These are phyloP conservation scores for Stramenopiles sp. DNA, from an alignment of 352 stramenopile genomes.

Conservation along the genomic window DNA sequence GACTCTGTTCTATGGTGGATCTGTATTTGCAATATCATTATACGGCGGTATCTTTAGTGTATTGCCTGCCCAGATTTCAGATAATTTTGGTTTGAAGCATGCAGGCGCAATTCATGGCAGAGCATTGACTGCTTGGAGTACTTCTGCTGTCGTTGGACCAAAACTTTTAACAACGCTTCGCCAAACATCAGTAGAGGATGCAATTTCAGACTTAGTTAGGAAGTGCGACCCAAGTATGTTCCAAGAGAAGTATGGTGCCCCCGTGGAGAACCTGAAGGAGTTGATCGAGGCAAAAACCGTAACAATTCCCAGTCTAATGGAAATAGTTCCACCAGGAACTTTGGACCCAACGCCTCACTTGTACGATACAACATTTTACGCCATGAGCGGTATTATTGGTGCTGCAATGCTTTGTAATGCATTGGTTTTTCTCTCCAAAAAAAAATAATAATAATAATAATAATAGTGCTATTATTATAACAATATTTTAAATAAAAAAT, in stretches of 20 bases:
- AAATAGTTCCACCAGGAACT: constrained; percentile 27
- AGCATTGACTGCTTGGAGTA: constrained; percentile 47
- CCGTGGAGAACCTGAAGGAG: constrained; percentile 21
- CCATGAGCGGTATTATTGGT: constrained; percentile 31
- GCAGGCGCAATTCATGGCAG: constrained; percentile 49
- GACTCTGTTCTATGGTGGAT: constrained; percentile 22
- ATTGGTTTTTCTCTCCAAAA: background rate
- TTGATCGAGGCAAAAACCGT: constrained; percentile 35
- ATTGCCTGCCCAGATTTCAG: constrained; percentile 44
- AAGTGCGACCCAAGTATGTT: constrained; percentile 27
- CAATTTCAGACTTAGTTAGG: constrained; percentile 27
- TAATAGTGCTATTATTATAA: too few relatives aligned
- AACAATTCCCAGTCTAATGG: constrained; percentile 36
- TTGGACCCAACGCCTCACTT: constrained; percentile 37
- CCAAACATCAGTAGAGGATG: constrained; percentile 21
- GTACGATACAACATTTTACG: constrained; percentile 35
- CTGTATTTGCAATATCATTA: constrained; percentile 42
- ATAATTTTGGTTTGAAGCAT: constrained; percentile 57
- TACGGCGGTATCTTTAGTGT: constrained; percentile 49
- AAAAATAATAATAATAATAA: too few relatives aligned
- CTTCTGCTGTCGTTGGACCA: constrained; percentile 40
- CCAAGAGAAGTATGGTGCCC: constrained; percentile 30
- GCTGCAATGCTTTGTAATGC: background rate
- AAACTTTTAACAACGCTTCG: constrained; percentile 26
- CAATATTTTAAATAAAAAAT: too few relatives aligned